A percentile compares a stretch with the other conserved stretches of the same genome.
Evolutionary conservation across 23 red algal genomes (phyloP).

Genomic region (Gracilaria gracilis): DNA sequence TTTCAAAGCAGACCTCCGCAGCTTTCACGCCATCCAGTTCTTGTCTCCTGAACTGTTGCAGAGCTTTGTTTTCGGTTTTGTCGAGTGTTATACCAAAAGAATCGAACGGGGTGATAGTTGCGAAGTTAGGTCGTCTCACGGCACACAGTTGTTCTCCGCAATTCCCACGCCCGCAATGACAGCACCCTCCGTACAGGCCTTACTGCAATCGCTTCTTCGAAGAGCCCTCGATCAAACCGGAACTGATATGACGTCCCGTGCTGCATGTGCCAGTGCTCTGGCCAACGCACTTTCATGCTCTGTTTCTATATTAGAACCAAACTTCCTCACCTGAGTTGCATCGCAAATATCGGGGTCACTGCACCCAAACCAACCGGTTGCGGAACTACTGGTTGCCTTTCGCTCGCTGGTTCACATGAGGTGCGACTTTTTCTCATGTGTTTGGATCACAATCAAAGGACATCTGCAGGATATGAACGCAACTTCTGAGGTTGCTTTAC

Average conservation of each 20-base stretch:
- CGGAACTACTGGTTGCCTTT: slow-evolving; percentile 24
- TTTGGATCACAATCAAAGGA: background rate
- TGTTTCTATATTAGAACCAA: background rate
- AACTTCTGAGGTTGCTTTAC: slow-evolving; percentile 3
- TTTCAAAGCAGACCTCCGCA: background rate
- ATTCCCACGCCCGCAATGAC: slow-evolving; percentile 3
- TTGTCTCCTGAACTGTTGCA: slow-evolving; percentile 8
- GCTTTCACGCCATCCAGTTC: slow-evolving; percentile 39
- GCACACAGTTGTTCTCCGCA: slow-evolving; percentile 14
- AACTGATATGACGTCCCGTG: slow-evolving; percentile 37
- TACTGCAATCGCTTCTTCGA: slow-evolving; percentile 13
- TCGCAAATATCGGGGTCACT: background rate
- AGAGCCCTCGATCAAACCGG: slow-evolving; percentile 5
- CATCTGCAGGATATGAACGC: background rate
- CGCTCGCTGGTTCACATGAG: slow-evolving; percentile 14
- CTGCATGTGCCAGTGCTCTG: slow-evolving; percentile 39
- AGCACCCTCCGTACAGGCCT: background rate
- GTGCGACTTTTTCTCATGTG: slow-evolving; percentile 3
- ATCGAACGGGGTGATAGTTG: slow-evolving; percentile 21
- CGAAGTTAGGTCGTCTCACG: slow-evolving; percentile 35
- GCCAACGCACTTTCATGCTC: slow-evolving; percentile 27
- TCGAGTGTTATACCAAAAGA: slow-evolving; percentile 17
- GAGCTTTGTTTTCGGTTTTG: slow-evolving; percentile 5
- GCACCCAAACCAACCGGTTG: slow-evolving; percentile 16
- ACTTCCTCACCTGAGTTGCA: background rate